These are phyloP conservation scores for Saturnispora hagleri DNA, from an alignment of 805 yeast species.

Conservation along the genomic window DNA sequence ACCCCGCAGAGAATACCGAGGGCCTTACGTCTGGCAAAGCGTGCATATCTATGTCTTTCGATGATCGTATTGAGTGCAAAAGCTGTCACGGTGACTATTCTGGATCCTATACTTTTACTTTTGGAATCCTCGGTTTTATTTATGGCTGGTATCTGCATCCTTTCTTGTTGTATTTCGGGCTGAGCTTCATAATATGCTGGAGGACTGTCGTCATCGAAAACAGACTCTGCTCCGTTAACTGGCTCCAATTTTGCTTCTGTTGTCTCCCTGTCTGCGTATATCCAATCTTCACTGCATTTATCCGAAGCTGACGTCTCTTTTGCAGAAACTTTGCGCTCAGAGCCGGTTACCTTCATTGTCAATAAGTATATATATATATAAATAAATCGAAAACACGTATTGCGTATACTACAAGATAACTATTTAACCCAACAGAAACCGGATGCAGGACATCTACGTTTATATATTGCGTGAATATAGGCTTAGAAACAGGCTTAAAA, in stretches of 20 bases:
- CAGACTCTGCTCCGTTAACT: background rate
- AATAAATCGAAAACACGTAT: too few relatives aligned
- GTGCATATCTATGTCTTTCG: background rate
- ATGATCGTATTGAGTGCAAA: background rate
- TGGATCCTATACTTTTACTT: background rate
- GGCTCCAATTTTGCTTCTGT: background rate
- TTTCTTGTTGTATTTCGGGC: background rate
- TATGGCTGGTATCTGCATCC: background rate
- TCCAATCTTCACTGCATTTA: background rate
- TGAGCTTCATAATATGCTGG: background rate
- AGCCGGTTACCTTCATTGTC: background rate
- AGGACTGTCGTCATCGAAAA: background rate
- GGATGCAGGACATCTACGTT: background rate
- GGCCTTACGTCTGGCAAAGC: background rate
- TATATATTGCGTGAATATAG: background rate
- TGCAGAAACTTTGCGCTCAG: background rate
- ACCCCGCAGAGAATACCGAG: background rate
- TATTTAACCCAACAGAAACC: too few relatives aligned
- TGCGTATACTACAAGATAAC: too few relatives aligned
- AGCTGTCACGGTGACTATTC: background rate
- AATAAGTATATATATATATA: too few relatives aligned
- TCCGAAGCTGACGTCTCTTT: background rate
- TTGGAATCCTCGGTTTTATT: background rate
- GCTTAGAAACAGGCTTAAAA: background rate
- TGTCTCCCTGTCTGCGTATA: background rate